Conservation (phyloP, 345 rosid genomes). For the Aethionema arabicum region DNA sequence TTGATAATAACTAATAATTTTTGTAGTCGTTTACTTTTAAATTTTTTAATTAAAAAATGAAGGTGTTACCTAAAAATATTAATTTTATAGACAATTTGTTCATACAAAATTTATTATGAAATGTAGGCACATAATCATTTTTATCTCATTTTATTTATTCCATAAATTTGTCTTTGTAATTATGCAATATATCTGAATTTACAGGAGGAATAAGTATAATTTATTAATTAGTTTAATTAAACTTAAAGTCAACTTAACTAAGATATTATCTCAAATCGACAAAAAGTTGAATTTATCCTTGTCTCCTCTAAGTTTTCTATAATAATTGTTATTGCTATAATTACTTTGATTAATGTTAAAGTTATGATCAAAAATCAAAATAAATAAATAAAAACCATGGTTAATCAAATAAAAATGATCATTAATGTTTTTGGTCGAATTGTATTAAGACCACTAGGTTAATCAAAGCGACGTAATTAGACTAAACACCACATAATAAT, state of each 20-base stretch:
- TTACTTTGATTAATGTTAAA: slow-evolving; percentile 10
- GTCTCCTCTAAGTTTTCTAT: slow-evolving; percentile 1
- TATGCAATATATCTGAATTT: no score
- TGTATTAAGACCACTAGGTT: slow-evolving; percentile 22
- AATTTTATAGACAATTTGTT: no score
- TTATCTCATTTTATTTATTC: no score
- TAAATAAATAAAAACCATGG: background rate
- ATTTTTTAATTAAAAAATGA: no score
- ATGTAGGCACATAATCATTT: no score
- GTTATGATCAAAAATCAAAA: slow-evolving; percentile 6
- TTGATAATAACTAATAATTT: no score
- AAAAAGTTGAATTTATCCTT: slow-evolving; percentile 13
- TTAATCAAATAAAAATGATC: background rate
- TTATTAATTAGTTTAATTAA: slow-evolving; percentile 8
- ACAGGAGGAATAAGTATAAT: no score
- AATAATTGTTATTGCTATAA: slow-evolving; percentile 20
- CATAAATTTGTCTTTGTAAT: no score
- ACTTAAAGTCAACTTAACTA: slow-evolving; percentile 24
- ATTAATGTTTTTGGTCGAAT: background rate
- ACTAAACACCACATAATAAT: slow-evolving; percentile 34
- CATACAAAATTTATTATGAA: no score
- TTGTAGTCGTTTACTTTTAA: no score
- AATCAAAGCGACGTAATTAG: slow-evolving; percentile 30
- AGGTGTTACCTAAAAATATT: no score
- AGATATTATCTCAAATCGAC: slow-evolving; percentile 20